A percentile compares a stretch with the other conserved stretches of the same genome.
phyloP scores from a whole-genome alignment of 2,329 filamentous ascomycete genomes.

The Aureobasidium lini region DNA sequence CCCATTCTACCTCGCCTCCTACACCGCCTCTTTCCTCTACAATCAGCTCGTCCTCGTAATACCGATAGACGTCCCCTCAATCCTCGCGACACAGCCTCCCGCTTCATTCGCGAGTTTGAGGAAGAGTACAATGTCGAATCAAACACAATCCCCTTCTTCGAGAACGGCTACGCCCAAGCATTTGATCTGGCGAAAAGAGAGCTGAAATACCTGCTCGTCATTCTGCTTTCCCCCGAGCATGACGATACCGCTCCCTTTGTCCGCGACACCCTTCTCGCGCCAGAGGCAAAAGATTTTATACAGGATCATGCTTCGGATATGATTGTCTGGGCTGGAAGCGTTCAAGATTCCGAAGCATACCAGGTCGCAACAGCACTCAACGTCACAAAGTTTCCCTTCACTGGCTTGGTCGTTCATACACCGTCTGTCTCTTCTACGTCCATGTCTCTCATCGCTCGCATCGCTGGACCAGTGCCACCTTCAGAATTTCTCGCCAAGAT shows the following conservation, averaged over 20 bases:
- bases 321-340: conserved; percentile 85
- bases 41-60: conserved; percentile 50
- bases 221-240: conserved; percentile 86
- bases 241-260: conserved; percentile 83
- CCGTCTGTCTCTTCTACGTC: conserved; percentile 74
- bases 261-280: conserved; percentile 69
- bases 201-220: conserved; percentile 81
- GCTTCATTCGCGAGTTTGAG: conserved; percentile 89
- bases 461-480: conserved; percentile 64
- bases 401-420: conserved; percentile 77
- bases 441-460: conserved; percentile 82
- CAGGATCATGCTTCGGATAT: conserved; percentile 70
- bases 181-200: conserved; percentile 86
- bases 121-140: conserved; percentile 69
- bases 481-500: conserved; percentile 69
- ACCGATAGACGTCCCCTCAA: conserved; percentile 64
- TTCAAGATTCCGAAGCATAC: conserved; percentile 88
- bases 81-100: conserved; percentile 77
- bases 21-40: conserved; percentile 45
- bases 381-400: conserved; percentile 89
- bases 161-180: conserved; percentile 85
- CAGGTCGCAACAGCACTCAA: conserved; percentile 81
- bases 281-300: conserved; percentile 66
- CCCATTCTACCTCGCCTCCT: conserved; percentile 67
- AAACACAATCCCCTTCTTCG: conserved; percentile 66